Conservation (phyloP, 306 rosid genomes). For the Bauhinia variegata region DNA sequence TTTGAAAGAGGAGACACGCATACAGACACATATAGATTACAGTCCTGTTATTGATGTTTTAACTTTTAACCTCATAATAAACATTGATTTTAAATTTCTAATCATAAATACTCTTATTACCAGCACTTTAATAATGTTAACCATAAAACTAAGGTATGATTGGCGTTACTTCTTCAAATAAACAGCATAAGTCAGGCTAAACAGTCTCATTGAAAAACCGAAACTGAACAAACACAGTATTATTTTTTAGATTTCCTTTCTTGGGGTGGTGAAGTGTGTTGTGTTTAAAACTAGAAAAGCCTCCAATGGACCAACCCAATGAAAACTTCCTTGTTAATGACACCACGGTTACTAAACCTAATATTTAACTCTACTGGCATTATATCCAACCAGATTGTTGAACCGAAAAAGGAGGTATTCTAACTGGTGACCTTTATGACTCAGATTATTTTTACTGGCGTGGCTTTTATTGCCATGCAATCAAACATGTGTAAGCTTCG, state of each 20-base stretch:
- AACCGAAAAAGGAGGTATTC: too few species aligned
- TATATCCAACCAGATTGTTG: conserved; percentile 18
- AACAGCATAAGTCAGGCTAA: too few species aligned
- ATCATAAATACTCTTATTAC: too few species aligned
- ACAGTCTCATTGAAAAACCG: too few species aligned
- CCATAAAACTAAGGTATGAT: too few species aligned
- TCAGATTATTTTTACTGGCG: conserved; percentile 9
- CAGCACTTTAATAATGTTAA: too few species aligned
- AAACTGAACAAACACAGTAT: not conserved
- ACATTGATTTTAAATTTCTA: too few species aligned
- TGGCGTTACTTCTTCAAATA: too few species aligned
- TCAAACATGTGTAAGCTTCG: not conserved
- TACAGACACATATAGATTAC: too few species aligned
- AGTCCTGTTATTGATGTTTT: too few species aligned
- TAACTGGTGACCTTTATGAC: conserved; percentile 7
- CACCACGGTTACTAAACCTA: conserved; percentile 2
- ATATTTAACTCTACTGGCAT: not conserved
- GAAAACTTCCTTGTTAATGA: conserved; percentile 11
- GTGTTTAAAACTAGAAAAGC: not conserved
- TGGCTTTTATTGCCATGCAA: conserved; percentile 12
- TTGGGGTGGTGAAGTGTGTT: not conserved
- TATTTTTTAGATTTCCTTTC: not conserved
- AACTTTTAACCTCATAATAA: too few species aligned
- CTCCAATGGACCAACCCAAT: not conserved
- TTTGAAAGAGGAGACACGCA: too few species aligned